Evolutionary conservation across 2,329 filamentous ascomycete species (phyloP).

Genomic region (Furcasterigmium furcatum): DNA sequence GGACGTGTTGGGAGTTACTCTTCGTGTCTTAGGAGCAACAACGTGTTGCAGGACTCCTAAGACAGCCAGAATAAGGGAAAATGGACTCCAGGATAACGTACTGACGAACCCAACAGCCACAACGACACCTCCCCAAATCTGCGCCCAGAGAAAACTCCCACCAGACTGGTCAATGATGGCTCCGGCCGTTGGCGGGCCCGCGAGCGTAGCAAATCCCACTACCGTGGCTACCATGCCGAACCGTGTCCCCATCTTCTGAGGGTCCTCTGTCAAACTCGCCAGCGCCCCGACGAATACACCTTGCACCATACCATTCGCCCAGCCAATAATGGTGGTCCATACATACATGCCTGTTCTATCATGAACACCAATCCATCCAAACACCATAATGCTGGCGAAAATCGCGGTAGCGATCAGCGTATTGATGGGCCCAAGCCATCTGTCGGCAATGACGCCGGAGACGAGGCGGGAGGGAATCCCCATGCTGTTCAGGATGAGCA

Average conservation of each 20-base stretch:
- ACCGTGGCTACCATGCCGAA: conserved; percentile 43
- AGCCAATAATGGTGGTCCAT: conserved; percentile 40
- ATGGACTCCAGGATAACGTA: too few relatives aligned
- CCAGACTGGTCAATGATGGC: conserved; percentile 38
- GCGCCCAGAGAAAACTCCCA: conserved; percentile 38
- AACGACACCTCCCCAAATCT: conserved; percentile 42
- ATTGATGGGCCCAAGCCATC: conserved; percentile 50
- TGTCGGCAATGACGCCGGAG: conserved; percentile 50
- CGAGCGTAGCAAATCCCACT: conserved; percentile 36
- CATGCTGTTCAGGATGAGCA: conserved; percentile 55
- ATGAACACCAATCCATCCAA: conserved; percentile 53
- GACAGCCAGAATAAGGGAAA: too few relatives aligned
- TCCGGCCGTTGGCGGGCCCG: conserved; percentile 40
- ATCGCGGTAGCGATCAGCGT: conserved; percentile 45
- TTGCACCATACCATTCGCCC: conserved; percentile 38
- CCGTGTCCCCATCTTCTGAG: conserved; percentile 38
- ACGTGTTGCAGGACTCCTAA: too few relatives aligned
- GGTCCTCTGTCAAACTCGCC: conserved; percentile 37
- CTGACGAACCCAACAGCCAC: conserved; percentile 28
- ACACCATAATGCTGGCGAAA: conserved; percentile 43
- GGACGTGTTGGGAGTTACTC: too few relatives aligned
- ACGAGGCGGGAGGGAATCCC: conserved; percentile 53
- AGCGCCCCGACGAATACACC: conserved; percentile 36
- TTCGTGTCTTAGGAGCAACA: too few relatives aligned
- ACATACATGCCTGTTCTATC: conserved; percentile 33